These are phyloP conservation scores for Diaporthe destruens DNA, from an alignment of 2,329 filamentous ascomycete species.

Conservation along the genomic window DNA sequence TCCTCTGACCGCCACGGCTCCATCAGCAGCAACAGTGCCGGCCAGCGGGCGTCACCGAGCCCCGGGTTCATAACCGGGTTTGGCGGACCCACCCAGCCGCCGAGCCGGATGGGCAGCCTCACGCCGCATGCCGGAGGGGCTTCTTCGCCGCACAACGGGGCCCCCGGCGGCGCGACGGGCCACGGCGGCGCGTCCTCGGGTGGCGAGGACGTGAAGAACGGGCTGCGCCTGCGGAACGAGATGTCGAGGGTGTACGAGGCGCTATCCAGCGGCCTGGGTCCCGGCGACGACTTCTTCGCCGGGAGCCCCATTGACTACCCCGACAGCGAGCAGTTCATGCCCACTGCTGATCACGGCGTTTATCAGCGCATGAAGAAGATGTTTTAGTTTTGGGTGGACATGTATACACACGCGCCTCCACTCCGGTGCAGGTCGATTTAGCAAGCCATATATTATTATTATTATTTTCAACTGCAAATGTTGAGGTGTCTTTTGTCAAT, in stretches of 20 bases:
- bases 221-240: constrained; percentile 64
- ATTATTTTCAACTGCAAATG: constrained; percentile 4
- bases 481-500: constrained; percentile 3
- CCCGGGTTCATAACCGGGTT: constrained; percentile 20
- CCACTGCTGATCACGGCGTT: constrained; percentile 13
- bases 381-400: constrained; percentile 36
- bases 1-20: constrained; percentile 23
- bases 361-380: constrained; percentile 38
- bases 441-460: not conserved
- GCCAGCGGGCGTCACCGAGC: constrained; percentile 32
- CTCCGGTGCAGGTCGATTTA: not conserved
- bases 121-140: constrained; percentile 33
- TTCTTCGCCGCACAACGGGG: constrained; percentile 11
- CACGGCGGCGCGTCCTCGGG: not conserved
- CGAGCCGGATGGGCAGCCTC: constrained; percentile 39
- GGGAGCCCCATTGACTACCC: constrained; percentile 7
- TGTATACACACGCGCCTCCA: not conserved
- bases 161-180: not conserved
- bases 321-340: constrained; percentile 16
- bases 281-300: constrained; percentile 22
- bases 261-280: constrained; percentile 49
- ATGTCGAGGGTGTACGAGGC: constrained; percentile 64
- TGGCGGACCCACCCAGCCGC: not conserved
- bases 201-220: constrained; percentile 53
- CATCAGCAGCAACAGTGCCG: constrained; percentile 33